Conservation (phyloP, 768 basidiomycete species). For the Termitomyces sp. region DNA sequence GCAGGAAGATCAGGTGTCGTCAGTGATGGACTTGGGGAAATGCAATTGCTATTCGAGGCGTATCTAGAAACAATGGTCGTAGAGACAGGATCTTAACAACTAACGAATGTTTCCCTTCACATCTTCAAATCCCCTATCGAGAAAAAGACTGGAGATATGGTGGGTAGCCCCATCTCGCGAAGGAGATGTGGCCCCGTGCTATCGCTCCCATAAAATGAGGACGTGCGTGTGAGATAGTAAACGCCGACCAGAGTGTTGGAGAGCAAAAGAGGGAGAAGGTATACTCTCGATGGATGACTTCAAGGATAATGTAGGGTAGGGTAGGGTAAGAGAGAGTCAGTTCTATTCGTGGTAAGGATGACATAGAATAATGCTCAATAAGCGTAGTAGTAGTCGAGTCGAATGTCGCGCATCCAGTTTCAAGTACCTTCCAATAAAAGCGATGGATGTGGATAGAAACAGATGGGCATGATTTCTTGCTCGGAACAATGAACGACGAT, state of each 20-base stretch:
- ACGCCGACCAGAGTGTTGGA: slow-evolving; percentile 96
- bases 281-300: slow-evolving; percentile 20
- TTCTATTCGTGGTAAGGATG: background rate
- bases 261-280: slow-evolving; percentile 46
- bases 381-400: background rate
- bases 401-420: slow-evolving; percentile 21
- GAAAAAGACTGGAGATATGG: slow-evolving; percentile 29
- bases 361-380: slow-evolving; percentile 2
- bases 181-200: slow-evolving; percentile 29
- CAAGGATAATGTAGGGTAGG: too few species aligned
- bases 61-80: background rate
- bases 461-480: slow-evolving; percentile 50
- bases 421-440: slow-evolving; percentile 20
- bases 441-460: slow-evolving; percentile 32
- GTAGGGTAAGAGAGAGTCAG: slow-evolving; percentile 2
- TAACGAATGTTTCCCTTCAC: slow-evolving; percentile 21
- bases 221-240: slow-evolving; percentile 64
- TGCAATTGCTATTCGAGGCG: too few species aligned
- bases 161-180: slow-evolving; percentile 26
- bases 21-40: too few species aligned
- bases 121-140: slow-evolving; percentile 32
- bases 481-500: slow-evolving; percentile 83
- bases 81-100: background rate
- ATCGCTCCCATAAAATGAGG: slow-evolving; percentile 98
- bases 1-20: too few species aligned